These are phyloP conservation scores for Leccinum incarnatum DNA, from an alignment of 768 basidiomycete species.

Conservation along the genomic window DNA sequence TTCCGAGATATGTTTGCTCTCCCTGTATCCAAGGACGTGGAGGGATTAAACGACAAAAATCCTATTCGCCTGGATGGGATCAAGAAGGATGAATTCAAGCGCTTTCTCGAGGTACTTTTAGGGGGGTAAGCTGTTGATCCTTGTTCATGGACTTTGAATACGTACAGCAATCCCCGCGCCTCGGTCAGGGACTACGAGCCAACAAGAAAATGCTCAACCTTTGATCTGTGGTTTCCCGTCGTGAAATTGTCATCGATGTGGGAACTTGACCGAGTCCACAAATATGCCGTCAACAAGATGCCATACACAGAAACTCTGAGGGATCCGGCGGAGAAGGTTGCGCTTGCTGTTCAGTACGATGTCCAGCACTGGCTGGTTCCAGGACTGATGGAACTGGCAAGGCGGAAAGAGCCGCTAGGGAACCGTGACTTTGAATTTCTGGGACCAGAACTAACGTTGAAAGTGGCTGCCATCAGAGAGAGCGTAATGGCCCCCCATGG, in stretches of 20 bases:
- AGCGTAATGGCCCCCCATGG: background rate
- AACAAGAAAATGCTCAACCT: background rate
- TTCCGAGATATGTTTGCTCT: conserved; percentile 29
- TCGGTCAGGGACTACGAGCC: background rate
- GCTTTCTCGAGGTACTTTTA: conserved; percentile 25
- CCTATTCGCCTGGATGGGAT: conserved; percentile 26
- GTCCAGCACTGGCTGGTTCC: conserved; percentile 35
- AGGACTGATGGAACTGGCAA: conserved; percentile 24
- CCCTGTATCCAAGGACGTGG: conserved; percentile 10
- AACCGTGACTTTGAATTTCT: conserved; percentile 12
- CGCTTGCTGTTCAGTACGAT: conserved; percentile 29
- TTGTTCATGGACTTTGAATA: background rate
- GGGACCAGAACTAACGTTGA: conserved; percentile 17
- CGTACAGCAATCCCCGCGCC: background rate
- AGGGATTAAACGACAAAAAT: conserved; percentile 20
- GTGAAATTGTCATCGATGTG: conserved; percentile 41
- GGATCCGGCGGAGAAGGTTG: conserved; percentile 27
- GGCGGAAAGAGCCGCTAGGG: conserved; percentile 18
- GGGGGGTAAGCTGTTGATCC: conserved; percentile 7
- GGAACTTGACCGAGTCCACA: conserved; percentile 32
- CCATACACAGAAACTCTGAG: conserved; percentile 9
- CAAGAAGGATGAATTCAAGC: conserved; percentile 24
- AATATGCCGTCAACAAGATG: conserved; percentile 30
- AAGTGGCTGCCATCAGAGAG: conserved; percentile 22
- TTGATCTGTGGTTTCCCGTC: conserved; percentile 37